Percentiles rank a stretch among this genome's conserved stretches.
Evolutionary conservation across 2,329 filamentous ascomycete species (phyloP).

Genomic region (Penicillium vulpinum): DNA sequence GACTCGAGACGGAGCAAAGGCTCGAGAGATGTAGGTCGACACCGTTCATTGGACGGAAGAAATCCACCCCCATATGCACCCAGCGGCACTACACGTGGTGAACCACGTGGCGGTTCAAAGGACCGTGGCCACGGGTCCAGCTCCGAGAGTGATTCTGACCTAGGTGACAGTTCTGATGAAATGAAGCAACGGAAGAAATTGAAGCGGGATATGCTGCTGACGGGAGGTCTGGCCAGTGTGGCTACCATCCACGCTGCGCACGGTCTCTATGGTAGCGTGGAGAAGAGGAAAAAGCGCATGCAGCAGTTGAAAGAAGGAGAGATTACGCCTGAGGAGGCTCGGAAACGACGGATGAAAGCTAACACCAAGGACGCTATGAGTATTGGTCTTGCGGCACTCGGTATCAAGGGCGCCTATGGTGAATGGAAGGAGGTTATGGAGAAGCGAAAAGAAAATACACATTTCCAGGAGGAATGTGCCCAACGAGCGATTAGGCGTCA

Average conservation of each 20-base stretch:
- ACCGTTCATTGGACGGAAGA: constrained; percentile 28
- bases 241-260: constrained; percentile 70
- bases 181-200: constrained; percentile 64
- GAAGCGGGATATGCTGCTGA: constrained; percentile 65
- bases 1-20: constrained; percentile 34
- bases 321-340: constrained; percentile 62
- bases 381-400: constrained; percentile 65
- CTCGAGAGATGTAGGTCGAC: constrained; percentile 49
- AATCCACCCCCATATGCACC: constrained; percentile 25
- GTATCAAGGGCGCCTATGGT: constrained; percentile 65
- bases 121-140: constrained; percentile 12
- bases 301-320: constrained; percentile 63
- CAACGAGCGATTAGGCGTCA: constrained; percentile 50
- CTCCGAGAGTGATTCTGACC: constrained; percentile 50
- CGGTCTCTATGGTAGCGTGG: constrained; percentile 63
- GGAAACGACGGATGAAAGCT: constrained; percentile 63
- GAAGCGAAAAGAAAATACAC: constrained; percentile 57
- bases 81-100: constrained; percentile 23
- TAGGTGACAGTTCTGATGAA: constrained; percentile 62
- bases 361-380: constrained; percentile 65
- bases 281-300: constrained; percentile 62
- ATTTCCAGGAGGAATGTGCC: constrained; percentile 53
- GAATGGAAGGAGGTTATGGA: constrained; percentile 70
- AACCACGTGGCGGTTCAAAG: constrained; percentile 9
- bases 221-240: constrained; percentile 65